Evolutionary conservation across 2,329 filamentous ascomycete genomes (phyloP).

Genomic region (Monosporascus cannonballus): DNA sequence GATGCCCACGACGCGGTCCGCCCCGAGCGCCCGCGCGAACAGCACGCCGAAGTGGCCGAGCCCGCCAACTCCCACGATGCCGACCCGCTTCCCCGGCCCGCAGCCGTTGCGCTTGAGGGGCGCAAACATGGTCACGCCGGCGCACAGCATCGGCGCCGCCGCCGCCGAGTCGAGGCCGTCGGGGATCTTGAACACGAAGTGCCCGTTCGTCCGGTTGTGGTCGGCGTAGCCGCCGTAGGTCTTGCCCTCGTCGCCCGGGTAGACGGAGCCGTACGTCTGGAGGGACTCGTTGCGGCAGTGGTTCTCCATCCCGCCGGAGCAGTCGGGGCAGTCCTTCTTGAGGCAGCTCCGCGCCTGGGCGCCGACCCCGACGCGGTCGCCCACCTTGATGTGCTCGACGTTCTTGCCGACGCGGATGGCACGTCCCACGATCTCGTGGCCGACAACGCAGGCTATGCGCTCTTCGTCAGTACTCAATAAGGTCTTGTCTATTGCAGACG

Average conservation of each 20-base stretch:
- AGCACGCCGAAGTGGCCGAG: slow-evolving; percentile 64
- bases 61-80: slow-evolving; percentile 62
- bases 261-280: slow-evolving; percentile 48
- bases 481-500: not conserved
- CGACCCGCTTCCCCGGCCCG: slow-evolving; percentile 63
- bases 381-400: slow-evolving; percentile 38
- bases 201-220: slow-evolving; percentile 27
- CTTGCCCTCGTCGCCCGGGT: slow-evolving; percentile 45
- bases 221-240: slow-evolving; percentile 51
- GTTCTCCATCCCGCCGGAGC: slow-evolving; percentile 33
- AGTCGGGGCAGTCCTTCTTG: slow-evolving; percentile 35
- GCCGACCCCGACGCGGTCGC: slow-evolving; percentile 38
- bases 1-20: slow-evolving; percentile 54
- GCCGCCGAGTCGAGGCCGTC: slow-evolving; percentile 32
- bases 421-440: slow-evolving; percentile 60
- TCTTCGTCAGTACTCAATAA: slow-evolving; percentile 5
- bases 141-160: slow-evolving; percentile 62
- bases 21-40: slow-evolving; percentile 62
- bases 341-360: slow-evolving; percentile 53
- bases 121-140: slow-evolving; percentile 60
- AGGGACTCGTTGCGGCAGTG: slow-evolving; percentile 34
- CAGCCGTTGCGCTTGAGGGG: slow-evolving; percentile 58
- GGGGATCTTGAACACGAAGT: slow-evolving; percentile 45
- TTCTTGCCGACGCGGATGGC: slow-evolving; percentile 55
- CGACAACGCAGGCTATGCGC: slow-evolving; percentile 43